These are phyloP conservation scores for Fusarium continuum DNA, from an alignment of 2,329 filamentous ascomycete genomes.

Conservation along the genomic window DNA sequence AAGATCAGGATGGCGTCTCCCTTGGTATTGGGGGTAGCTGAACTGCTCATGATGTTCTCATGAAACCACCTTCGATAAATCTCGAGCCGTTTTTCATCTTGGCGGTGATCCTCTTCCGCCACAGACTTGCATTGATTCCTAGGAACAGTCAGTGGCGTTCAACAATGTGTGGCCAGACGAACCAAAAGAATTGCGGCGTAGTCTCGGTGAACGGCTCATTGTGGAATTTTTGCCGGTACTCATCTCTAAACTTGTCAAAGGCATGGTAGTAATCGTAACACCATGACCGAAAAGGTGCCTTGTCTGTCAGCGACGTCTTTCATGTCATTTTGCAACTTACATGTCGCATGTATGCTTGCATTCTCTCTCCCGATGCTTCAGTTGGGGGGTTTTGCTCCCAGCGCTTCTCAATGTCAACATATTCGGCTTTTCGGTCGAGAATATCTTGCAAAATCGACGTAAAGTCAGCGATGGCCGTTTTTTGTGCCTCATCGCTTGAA, in stretches of 20 bases:
- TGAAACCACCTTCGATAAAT: conserved; percentile 48
- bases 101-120: conserved; percentile 1
- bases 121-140: conserved; percentile 33
- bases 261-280: conserved; percentile 48
- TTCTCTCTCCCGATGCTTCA: not conserved
- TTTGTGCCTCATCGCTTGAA: conserved; percentile 3
- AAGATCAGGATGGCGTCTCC: conserved; percentile 43
- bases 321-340: conserved; percentile 24
- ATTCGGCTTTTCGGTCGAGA: not conserved
- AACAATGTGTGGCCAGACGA: not conserved
- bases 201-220: conserved; percentile 44
- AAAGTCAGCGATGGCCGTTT: conserved; percentile 34
- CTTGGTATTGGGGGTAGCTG: conserved; percentile 28
- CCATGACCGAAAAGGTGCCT: conserved; percentile 46
- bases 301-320: conserved; percentile 8
- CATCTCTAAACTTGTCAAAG: conserved; percentile 43
- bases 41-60: conserved; percentile 37
- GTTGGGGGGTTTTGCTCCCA: conserved; percentile 33
- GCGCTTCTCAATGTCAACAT: conserved; percentile 24
- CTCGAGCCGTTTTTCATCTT: conserved; percentile 37
- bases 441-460: conserved; percentile 39
- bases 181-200: conserved; percentile 46
- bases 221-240: conserved; percentile 40
- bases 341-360: conserved; percentile 45
- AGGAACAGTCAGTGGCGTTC: not conserved